These are phyloP conservation scores for Ensete ventricosum DNA, from an alignment of 176 grass and related monocot genomes.

Conservation along the genomic window DNA sequence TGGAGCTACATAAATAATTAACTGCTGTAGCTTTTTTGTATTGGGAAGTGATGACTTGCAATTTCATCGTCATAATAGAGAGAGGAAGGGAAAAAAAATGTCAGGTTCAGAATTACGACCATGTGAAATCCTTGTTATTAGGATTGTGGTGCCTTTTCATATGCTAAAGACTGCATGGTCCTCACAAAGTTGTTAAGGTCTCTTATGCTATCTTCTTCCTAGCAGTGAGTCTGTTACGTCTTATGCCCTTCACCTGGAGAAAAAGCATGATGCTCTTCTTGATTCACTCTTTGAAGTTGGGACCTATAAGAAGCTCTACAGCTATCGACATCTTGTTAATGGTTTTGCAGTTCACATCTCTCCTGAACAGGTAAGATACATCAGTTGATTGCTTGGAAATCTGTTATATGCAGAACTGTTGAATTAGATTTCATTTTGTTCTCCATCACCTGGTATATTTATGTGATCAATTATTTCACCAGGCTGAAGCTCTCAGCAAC, in stretches of 20 bases:
- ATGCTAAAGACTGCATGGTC: not conserved
- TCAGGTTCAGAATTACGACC: too few relatives aligned
- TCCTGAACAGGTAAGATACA: slow-evolving; percentile 52
- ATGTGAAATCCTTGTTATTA: not conserved
- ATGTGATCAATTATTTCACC: slow-evolving; percentile 18
- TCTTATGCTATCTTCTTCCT: slow-evolving; percentile 11
- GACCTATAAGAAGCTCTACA: slow-evolving; percentile 86
- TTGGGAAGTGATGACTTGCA: too few relatives aligned
- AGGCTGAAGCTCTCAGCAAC: slow-evolving; percentile 75
- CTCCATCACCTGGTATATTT: slow-evolving; percentile 6
- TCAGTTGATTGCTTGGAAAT: not conserved
- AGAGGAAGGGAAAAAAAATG: too few relatives aligned
- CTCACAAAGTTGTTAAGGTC: not conserved
- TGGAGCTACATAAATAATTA: too few relatives aligned
- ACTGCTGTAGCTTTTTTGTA: too few relatives aligned
- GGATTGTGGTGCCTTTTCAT: not conserved
- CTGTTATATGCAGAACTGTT: not conserved
- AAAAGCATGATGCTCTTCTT: slow-evolving; percentile 70
- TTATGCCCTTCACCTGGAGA: slow-evolving; percentile 75
- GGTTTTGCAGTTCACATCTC: slow-evolving; percentile 96
- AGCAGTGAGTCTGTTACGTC: slow-evolving; percentile 73
- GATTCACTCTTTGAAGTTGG: slow-evolving; percentile 79
- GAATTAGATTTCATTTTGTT: not conserved
- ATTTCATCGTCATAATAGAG: too few relatives aligned
- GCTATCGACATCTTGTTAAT: slow-evolving; percentile 92